Evolutionary conservation across 306 rosid genomes (phyloP), one percentile per base, ranked within the genome.

Genomic region (Dalbergia cochinchinensis): DNA sequence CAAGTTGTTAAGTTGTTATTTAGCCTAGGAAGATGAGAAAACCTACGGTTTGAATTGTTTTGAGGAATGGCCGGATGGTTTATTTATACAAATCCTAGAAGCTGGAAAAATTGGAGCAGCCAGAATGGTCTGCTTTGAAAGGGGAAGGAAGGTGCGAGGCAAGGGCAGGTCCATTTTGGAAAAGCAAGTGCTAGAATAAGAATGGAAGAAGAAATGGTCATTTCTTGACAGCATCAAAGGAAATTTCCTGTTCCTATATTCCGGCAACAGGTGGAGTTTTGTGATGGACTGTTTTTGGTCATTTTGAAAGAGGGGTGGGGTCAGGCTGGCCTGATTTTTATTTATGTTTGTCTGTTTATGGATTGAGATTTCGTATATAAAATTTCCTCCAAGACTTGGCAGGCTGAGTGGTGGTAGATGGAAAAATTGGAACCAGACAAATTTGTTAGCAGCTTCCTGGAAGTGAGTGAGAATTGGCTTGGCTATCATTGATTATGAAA

Each of bases 141-240:
- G 39, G 12, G 37, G 5, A 70, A 50, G 85, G 94, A 90, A 90
- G 83, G 7, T 86, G 84, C 91, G 4, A 4, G 54, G 84, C 91
- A 6, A 4, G 54, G 62, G 0, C 35, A 35, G 19, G 62, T 82
- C n/a, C 78, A 31, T 20, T n/a, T 12, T 51, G 57, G 16, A 39
- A 80, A 58, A 35, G 53, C 76, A 69, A 19, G 0, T 4, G 0
- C 3, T 1, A 3, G 3, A 35, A 0, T 35, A 4, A 35, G 4
- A 37, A 37, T 37, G 0, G 31, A 26, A 37, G 26, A 65, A 71
- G 73, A 64, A 58, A 34, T 11, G 54, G 74, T 68, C 75, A 65
- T 77, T 79, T 51, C 26, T 6, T 6, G 68, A 60, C 80, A 76
- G 11, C 8, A 22, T 63, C 64, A 44, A 12, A 78, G 84, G 84